Conservation (phyloP, 257 asterid species). For the Ajuga chamaepitys region DNA sequence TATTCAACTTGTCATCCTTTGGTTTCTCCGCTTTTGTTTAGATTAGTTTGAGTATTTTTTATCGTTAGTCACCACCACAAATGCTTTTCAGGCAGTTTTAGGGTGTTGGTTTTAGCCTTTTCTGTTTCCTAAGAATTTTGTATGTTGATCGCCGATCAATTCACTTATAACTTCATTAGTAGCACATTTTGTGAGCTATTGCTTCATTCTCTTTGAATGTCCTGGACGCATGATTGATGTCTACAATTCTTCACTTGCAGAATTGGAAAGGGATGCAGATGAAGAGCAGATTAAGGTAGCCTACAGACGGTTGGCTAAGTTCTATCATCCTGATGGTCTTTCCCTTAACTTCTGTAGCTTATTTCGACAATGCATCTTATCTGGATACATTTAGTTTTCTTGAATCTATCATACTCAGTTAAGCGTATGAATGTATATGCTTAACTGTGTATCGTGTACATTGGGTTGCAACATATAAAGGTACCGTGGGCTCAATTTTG, state of each 20-base stretch:
- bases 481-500: not conserved
- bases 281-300: slow-evolving; percentile 86
- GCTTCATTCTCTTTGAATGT: not conserved
- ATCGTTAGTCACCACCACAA: not conserved
- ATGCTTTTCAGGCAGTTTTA: not conserved
- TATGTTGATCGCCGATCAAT: too few relatives aligned
- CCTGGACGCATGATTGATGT: not conserved
- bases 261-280: slow-evolving; percentile 79
- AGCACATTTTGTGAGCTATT: not conserved
- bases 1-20: not conserved
- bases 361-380: not conserved
- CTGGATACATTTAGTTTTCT: not conserved
- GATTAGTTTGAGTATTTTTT: not conserved
- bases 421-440: not conserved
- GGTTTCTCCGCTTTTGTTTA: not conserved
- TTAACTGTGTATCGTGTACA: not conserved
- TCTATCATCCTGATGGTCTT: slow-evolving; percentile 98
- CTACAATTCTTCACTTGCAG: slow-evolving; percentile 35
- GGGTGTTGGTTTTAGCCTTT: not conserved
- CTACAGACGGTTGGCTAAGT: slow-evolving; percentile 87
- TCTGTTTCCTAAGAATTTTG: not conserved
- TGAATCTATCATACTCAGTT: not conserved
- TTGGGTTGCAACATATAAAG: not conserved
- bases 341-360: slow-evolving; percentile 20
- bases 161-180: too few relatives aligned